Conservation (phyloP, 2,329 filamentous ascomycete species). For the Ophiostoma piceae region DNA sequence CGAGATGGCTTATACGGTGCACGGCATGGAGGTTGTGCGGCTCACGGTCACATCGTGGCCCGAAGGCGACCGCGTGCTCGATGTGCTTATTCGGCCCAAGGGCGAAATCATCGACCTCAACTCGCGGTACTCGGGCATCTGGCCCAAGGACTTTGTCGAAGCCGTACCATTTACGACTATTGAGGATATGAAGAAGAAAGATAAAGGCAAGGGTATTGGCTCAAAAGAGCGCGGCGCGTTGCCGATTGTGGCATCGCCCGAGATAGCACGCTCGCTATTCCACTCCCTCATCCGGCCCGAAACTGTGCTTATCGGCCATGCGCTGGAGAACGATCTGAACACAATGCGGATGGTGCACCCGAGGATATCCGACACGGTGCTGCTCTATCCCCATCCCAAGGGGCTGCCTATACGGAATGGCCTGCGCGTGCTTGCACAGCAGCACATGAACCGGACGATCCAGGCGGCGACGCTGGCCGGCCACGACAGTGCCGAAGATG, state of each 20-base stretch:
- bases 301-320: slow-evolving; percentile 86
- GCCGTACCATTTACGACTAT: slow-evolving; percentile 52
- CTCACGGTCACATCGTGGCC: slow-evolving; percentile 89
- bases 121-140: slow-evolving; percentile 84
- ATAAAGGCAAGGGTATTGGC: slow-evolving; percentile 21
- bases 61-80: slow-evolving; percentile 64
- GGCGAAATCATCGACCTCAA: slow-evolving; percentile 46
- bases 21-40: slow-evolving; percentile 83
- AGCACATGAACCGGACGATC: slow-evolving; percentile 68
- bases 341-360: slow-evolving; percentile 38
- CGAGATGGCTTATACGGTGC: slow-evolving; percentile 92
- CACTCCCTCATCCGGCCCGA: slow-evolving; percentile 67
- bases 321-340: slow-evolving; percentile 93
- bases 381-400: slow-evolving; percentile 68
- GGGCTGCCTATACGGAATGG: slow-evolving; percentile 74
- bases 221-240: slow-evolving; percentile 42
- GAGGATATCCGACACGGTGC: slow-evolving; percentile 28
- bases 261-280: slow-evolving; percentile 68
- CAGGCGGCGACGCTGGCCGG: slow-evolving; percentile 55
- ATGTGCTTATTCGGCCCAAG: slow-evolving; percentile 47
- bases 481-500: slow-evolving; percentile 91
- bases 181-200: too few relatives aligned
- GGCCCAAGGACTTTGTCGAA: slow-evolving; percentile 65
- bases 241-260: slow-evolving; percentile 69
- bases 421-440: slow-evolving; percentile 67